These are phyloP conservation scores for Rhynchosporium agropyri DNA, from an alignment of 2,329 filamentous ascomycete species.

Conservation along the genomic window DNA sequence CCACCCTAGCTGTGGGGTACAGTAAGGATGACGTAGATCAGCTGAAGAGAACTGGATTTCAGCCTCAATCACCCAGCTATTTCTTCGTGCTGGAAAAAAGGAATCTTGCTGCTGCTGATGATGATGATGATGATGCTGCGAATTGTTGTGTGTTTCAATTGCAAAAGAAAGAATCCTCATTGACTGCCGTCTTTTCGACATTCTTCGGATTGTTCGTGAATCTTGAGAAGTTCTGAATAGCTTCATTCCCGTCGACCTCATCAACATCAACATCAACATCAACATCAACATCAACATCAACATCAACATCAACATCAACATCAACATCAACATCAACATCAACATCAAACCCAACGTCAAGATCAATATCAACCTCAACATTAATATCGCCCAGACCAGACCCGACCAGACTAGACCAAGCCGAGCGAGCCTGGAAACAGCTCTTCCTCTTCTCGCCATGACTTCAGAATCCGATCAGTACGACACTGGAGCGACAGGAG, in stretches of 20 bases:
- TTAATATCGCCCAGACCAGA: background rate
- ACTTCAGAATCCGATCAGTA: constrained; percentile 4
- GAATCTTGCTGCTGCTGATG: no score
- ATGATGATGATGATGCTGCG: no score
- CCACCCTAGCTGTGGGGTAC: no score
- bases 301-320: background rate
- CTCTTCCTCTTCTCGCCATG: background rate
- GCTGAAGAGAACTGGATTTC: no score
- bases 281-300: background rate
- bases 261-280: background rate
- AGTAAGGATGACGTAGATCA: no score
- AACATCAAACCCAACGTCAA: background rate
- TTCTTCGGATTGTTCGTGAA: background rate
- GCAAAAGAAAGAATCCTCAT: no score
- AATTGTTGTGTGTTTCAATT: no score
- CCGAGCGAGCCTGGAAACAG: no score
- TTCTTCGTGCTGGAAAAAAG: no score
- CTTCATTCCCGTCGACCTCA: background rate
- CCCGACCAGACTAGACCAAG: no score
- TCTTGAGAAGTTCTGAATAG: background rate
- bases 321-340: background rate
- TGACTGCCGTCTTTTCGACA: no score
- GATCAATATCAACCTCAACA: background rate
- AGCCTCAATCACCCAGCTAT: no score
- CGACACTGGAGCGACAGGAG: constrained; percentile 16